Percentiles rank a stretch among this genome's conserved stretches.
Evolutionary conservation across 805 yeast genomes (phyloP).

Genomic region (baker's yeast (Saccharomyces cerevisiae)): DNA sequence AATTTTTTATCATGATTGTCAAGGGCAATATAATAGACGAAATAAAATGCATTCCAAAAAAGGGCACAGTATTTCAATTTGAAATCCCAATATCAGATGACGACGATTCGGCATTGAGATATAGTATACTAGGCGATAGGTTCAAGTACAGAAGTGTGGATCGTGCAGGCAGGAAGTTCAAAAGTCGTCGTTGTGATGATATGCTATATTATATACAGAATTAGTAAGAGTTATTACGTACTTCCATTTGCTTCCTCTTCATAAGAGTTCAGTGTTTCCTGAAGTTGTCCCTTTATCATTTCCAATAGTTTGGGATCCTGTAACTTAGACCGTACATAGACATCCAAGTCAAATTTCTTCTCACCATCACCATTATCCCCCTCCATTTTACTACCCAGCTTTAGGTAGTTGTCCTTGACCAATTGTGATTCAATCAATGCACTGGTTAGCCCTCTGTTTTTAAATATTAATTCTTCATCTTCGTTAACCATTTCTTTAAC

Average conservation of each 20-base stretch:
- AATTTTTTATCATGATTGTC: conserved; percentile 50
- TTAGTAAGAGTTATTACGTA: background rate
- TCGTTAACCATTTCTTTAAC: conserved; percentile 24
- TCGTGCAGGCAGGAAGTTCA: conserved; percentile 77
- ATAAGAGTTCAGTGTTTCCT: background rate
- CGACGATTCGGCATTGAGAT: conserved; percentile 39
- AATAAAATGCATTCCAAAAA: conserved; percentile 56
- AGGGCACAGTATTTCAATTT: conserved; percentile 54
- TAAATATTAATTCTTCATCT: conserved; percentile 27
- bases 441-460: conserved; percentile 29
- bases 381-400: conserved; percentile 3
- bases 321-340: conserved; percentile 12
- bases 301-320: conserved; percentile 15
- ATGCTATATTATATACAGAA: conserved; percentile 27
- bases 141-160: conserved; percentile 69
- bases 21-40: conserved; percentile 47
- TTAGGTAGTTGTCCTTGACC: conserved; percentile 23
- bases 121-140: conserved; percentile 71
- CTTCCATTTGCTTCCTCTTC: background rate
- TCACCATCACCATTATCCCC: conserved; percentile 9
- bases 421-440: conserved; percentile 28
- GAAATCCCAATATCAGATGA: conserved; percentile 31
- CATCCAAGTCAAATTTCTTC: conserved; percentile 12
- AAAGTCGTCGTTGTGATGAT: conserved; percentile 66
- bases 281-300: conserved; percentile 12